These are phyloP conservation scores for Pittosporum tobira DNA, from an alignment of 129 eudicot genomes.

Conservation along the genomic window DNA sequence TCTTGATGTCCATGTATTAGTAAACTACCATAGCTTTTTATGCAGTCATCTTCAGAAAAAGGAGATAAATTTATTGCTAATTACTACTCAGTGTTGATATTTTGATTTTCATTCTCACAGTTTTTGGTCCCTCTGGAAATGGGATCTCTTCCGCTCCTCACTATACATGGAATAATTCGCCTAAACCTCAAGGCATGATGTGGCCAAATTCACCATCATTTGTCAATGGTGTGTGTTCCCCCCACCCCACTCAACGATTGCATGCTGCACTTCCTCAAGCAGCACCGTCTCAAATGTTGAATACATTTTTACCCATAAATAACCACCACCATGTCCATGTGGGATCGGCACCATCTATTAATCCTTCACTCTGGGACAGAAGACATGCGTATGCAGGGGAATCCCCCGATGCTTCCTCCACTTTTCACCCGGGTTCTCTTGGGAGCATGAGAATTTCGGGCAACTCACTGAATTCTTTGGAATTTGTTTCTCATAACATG, in stretches of 20 bases:
- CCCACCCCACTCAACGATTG: conserved; percentile 37
- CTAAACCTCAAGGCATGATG: conserved; percentile 51
- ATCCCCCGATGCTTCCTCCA: conserved; percentile 52
- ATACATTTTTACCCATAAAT: conserved; percentile 42
- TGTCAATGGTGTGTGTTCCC: conserved; percentile 45
- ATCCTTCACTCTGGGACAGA: conserved; percentile 82
- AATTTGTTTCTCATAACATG: conserved; percentile 49
- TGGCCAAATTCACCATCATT: conserved; percentile 79
- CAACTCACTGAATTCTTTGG: conserved; percentile 60
- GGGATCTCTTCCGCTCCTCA: conserved; percentile 54
- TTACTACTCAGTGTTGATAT: not conserved
- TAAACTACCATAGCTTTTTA: not conserved
- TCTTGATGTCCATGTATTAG: not conserved
- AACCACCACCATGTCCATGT: conserved; percentile 74
- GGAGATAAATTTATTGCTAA: not conserved
- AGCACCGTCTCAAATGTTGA: conserved; percentile 60
- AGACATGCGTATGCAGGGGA: conserved; percentile 59
- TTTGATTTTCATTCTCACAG: conserved; percentile 25
- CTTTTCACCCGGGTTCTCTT: conserved; percentile 73
- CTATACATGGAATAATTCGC: conserved; percentile 72
- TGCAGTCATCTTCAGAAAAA: not conserved
- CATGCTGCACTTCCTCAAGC: conserved; percentile 55
- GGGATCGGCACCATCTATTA: conserved; percentile 80
- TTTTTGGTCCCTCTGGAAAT: conserved; percentile 55
- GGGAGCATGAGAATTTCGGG: conserved; percentile 76